Evolutionary conservation across 306 rosid species (phyloP), one percentile per base, ranked within the genome.

Genomic region (Vigna unguiculata): DNA sequence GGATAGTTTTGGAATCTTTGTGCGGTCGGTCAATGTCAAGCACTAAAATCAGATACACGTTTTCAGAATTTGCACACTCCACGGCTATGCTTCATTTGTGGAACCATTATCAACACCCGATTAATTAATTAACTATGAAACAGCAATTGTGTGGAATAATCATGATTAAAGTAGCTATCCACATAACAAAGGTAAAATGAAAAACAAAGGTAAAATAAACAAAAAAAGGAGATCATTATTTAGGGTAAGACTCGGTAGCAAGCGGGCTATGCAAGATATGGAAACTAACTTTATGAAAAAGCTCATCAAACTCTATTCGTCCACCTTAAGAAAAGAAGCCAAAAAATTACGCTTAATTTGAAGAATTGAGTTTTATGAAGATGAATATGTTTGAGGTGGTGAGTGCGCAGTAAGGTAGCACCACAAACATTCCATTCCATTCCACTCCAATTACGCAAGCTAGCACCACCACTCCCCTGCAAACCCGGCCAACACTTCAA

Each of bases 381-480:
- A 36, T 36, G 40, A 38, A 38, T 6, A 36, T 38, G 9, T 34
- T 40, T 41, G 46, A 41, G 46, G 3, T 41, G 46, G 11, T 41
- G 14, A 41, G 46, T 41, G 46, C 4, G 46, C 1, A 41, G 46
- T 41, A 41, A 41, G 46, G 46, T 41, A 41, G 46, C 46, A 41
- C 46, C 46, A 41, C 47, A 12, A 71, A 51, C 57, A 38, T 21
- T 38, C 54, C 53, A 38, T 21, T 38, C 54, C 53, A 51, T 16
- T 38, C 54, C 53, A 51, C 78, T 71, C 58, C 53, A 62, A 52
- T 62, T 72, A 41, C 40, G 25, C 59, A 52, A 25, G 21, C 46
- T 45, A 17, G 51, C 60, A 71, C 68, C 40, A 19, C 65, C 65
- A 61, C 54, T 47, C 21, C 52, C 43, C 64, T 20, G n/a, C 7